Evolutionary conservation across 805 yeast genomes (phyloP).

Genomic region (Saturnispora saitoi): DNA sequence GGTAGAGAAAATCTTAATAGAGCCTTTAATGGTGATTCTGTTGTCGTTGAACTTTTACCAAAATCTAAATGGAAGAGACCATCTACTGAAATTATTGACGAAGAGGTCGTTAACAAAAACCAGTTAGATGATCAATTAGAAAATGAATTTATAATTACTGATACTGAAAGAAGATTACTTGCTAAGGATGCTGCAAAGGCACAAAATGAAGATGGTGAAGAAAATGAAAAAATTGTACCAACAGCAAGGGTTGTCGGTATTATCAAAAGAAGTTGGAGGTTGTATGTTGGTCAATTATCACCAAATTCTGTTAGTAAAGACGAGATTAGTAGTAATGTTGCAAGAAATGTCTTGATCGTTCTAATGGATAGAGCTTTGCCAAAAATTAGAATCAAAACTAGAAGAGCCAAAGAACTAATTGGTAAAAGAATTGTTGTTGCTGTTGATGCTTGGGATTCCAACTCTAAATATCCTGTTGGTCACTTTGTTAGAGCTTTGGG

Average conservation of each 20-base stretch:
- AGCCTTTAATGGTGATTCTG: constrained; percentile 86
- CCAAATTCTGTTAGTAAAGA: constrained; percentile 56
- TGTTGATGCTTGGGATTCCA: constrained; percentile 85
- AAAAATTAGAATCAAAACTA: constrained; percentile 74
- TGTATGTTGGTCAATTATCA: constrained; percentile 89
- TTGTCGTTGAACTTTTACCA: constrained; percentile 84
- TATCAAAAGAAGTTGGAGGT: constrained; percentile 87
- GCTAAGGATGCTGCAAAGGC: constrained; percentile 70
- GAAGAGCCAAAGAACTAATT: constrained; percentile 73
- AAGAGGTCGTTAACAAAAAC: constrained; percentile 50
- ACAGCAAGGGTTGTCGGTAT: constrained; percentile 90
- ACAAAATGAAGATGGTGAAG: constrained; percentile 35
- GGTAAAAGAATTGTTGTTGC: constrained; percentile 89
- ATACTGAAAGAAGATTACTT: constrained; percentile 60
- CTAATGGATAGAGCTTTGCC: constrained; percentile 89
- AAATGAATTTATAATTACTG: constrained; percentile 42
- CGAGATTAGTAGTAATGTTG: constrained; percentile 49
- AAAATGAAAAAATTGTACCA: constrained; percentile 57
- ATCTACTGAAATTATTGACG: constrained; percentile 70
- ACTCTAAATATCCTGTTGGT: constrained; percentile 83
- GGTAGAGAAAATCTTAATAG: constrained; percentile 85
- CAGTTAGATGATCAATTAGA: constrained; percentile 48
- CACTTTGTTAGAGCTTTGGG: constrained; percentile 90
- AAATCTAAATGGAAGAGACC: constrained; percentile 83
- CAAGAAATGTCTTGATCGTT: constrained; percentile 72